Percentiles rank a stretch among this genome's conserved stretches.
phyloP scores from a whole-genome alignment of 2,329 filamentous ascomycete genomes.

The Pezicula carpinea region DNA sequence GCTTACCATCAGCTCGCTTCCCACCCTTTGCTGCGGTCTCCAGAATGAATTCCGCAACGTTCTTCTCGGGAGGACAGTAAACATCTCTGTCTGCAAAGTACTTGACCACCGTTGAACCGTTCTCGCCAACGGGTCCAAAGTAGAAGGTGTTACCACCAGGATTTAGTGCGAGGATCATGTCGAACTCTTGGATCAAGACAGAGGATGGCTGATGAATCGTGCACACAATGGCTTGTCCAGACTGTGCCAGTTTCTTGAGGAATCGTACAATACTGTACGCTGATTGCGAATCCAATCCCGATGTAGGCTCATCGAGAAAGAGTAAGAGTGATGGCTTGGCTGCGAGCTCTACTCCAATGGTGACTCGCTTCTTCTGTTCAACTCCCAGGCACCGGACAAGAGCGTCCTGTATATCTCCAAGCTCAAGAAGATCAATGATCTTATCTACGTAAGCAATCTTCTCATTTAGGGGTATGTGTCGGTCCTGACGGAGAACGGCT shows the following conservation, averaged over 20 bases:
- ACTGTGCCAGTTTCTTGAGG: slow-evolving; percentile 60
- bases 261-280: slow-evolving; percentile 66
- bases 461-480: slow-evolving; percentile 47
- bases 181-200: slow-evolving; percentile 66
- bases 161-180: slow-evolving; percentile 67
- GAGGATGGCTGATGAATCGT: slow-evolving; percentile 71
- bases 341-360: slow-evolving; percentile 69
- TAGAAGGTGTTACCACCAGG: slow-evolving; percentile 66
- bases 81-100: slow-evolving; percentile 66
- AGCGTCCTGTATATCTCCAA: slow-evolving; percentile 63
- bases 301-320: slow-evolving; percentile 70
- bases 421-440: slow-evolving; percentile 60
- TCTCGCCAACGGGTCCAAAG: slow-evolving; percentile 67
- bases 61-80: slow-evolving; percentile 61
- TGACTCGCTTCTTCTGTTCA: slow-evolving; percentile 50
- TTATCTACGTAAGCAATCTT: slow-evolving; percentile 64
- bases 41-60: slow-evolving; percentile 62
- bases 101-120: slow-evolving; percentile 58
- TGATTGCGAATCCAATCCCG: slow-evolving; percentile 64
- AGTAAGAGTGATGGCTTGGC: slow-evolving; percentile 64
- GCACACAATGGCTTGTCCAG: slow-evolving; percentile 68
- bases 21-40: slow-evolving; percentile 58
- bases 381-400: slow-evolving; percentile 61
- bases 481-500: slow-evolving; percentile 58
- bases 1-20: slow-evolving; percentile 46